Evolutionary conservation across 2,329 filamentous ascomycete species (phyloP).

Genomic region (Cladophialophora bantiana): DNA sequence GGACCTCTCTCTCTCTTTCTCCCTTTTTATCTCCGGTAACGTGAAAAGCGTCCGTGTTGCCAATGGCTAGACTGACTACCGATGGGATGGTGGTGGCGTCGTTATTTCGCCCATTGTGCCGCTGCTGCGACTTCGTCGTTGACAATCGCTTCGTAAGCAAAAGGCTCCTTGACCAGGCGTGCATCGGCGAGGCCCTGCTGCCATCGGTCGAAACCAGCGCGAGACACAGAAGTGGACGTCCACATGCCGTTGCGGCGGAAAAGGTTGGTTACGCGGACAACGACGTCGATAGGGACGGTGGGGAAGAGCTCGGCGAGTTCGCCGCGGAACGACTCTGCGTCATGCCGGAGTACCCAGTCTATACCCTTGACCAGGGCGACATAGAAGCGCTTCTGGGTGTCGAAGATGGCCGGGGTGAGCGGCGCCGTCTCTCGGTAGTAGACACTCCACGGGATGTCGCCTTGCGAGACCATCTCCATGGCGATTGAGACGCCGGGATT

Average conservation of each 20-base stretch:
- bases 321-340: constrained; percentile 20
- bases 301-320: constrained; percentile 29
- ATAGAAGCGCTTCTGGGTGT: constrained; percentile 27
- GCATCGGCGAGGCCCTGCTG: constrained; percentile 26
- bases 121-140: constrained; percentile 2
- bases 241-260: constrained; percentile 28
- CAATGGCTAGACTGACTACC: too few relatives aligned
- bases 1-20: too few relatives aligned
- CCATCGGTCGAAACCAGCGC: constrained; percentile 24
- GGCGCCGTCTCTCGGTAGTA: constrained; percentile 27
- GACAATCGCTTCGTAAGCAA: constrained; percentile 21
- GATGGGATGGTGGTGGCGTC: too few relatives aligned
- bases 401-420: constrained; percentile 23
- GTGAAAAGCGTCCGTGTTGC: too few relatives aligned
- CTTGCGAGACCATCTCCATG: constrained; percentile 29
- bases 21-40: too few relatives aligned
- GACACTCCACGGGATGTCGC: constrained; percentile 32
- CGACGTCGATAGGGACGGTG: constrained; percentile 22
- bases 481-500: constrained; percentile 28
- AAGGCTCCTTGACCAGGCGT: constrained; percentile 20
- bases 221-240: constrained; percentile 23
- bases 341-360: constrained; percentile 25
- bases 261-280: constrained; percentile 17
- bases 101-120: too few relatives aligned
- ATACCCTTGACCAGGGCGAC: constrained; percentile 21